Percentiles rank a stretch among this genome's conserved stretches.
Evolutionary conservation across 257 asterid genomes (phyloP).

Genomic region (Primulina tabacum): DNA sequence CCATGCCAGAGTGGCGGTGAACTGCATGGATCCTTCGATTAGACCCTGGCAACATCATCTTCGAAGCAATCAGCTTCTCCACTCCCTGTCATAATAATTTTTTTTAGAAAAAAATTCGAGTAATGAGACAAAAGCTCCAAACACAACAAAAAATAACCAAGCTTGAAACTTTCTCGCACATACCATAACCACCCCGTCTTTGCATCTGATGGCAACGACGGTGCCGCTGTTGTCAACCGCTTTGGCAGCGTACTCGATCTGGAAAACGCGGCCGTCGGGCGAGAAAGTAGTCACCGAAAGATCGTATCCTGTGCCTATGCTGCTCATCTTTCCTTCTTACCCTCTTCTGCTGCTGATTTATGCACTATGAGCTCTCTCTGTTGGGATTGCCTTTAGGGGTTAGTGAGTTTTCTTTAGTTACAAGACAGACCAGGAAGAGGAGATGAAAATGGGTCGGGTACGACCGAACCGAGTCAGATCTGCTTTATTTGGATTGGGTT

Average conservation of each 20-base stretch:
- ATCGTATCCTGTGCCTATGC: constrained; percentile 96
- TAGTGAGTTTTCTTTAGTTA: constrained; percentile 43
- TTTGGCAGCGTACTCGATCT: constrained; percentile 95
- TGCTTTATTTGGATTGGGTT: background rate
- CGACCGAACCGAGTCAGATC: background rate
- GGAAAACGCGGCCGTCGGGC: constrained; percentile 95
- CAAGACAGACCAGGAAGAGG: constrained; percentile 29
- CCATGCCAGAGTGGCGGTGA: constrained; percentile 93
- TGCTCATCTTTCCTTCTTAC: constrained; percentile 53
- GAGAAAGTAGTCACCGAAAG: constrained; percentile 93
- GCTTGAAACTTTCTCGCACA: background rate
- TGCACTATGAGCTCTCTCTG: constrained; percentile 1
- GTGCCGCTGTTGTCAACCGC: constrained; percentile 96
- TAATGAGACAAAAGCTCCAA: constrained; percentile 32
- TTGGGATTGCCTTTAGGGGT: background rate
- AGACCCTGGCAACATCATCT: constrained; percentile 91
- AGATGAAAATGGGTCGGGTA: background rate
- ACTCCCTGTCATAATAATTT: constrained; percentile 53
- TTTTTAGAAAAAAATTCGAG: constrained; percentile 8
- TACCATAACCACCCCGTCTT: constrained; percentile 88
- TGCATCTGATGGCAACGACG: constrained; percentile 87
- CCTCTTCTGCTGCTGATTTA: background rate
- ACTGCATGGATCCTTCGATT: constrained; percentile 86
- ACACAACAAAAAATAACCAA: background rate
- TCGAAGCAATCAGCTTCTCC: constrained; percentile 85